Evolutionary conservation across 345 rosid species (phyloP).

Genomic region (Combretum micranthum): DNA sequence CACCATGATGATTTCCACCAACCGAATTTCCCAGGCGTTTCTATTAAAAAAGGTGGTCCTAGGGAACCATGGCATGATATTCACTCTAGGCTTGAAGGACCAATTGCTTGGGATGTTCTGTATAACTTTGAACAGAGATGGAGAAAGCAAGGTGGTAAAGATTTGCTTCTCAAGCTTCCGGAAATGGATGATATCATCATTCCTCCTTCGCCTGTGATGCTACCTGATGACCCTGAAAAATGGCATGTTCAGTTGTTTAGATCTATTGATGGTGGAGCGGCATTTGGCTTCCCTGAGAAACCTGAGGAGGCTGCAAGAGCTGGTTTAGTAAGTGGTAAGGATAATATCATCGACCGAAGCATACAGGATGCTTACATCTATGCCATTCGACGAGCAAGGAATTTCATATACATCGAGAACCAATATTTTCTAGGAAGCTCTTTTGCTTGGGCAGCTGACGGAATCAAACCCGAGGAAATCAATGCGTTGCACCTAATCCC

Average conservation of each 20-base stretch:
- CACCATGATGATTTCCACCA: slow-evolving; percentile 99
- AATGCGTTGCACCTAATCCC: slow-evolving; percentile 85
- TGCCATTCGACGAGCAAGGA: slow-evolving; percentile 95
- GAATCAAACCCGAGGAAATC: slow-evolving; percentile 82
- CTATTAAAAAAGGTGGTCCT: slow-evolving; percentile 96
- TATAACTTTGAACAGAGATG: slow-evolving; percentile 95
- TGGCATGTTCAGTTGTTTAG: slow-evolving; percentile 96
- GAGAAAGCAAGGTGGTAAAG: slow-evolving; percentile 91
- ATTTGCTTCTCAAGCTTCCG: slow-evolving; percentile 66
- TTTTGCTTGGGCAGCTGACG: slow-evolving; percentile 75
- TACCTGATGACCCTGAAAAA: slow-evolving; percentile 66
- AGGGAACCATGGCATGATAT: slow-evolving; percentile 99
- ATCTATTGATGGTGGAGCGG: slow-evolving; percentile 98
- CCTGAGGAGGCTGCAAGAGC: slow-evolving; percentile 96
- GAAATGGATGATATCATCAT: slow-evolving; percentile 69
- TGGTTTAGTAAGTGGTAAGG: slow-evolving; percentile 96
- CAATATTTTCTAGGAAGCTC: slow-evolving; percentile 98
- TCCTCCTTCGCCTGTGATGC: slow-evolving; percentile 84
- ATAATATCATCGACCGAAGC: slow-evolving; percentile 88
- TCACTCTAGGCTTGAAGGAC: slow-evolving; percentile 95
- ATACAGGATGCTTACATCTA: slow-evolving; percentile 93
- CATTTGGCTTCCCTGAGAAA: slow-evolving; percentile 90
- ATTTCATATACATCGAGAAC: slow-evolving; percentile 87
- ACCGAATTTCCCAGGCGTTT: slow-evolving; percentile 72
- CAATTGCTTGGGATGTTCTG: slow-evolving; percentile 95